Evolutionary conservation across 2,329 filamentous ascomycete genomes (phyloP).

Genomic region (Aphanoascus verrucosus): DNA sequence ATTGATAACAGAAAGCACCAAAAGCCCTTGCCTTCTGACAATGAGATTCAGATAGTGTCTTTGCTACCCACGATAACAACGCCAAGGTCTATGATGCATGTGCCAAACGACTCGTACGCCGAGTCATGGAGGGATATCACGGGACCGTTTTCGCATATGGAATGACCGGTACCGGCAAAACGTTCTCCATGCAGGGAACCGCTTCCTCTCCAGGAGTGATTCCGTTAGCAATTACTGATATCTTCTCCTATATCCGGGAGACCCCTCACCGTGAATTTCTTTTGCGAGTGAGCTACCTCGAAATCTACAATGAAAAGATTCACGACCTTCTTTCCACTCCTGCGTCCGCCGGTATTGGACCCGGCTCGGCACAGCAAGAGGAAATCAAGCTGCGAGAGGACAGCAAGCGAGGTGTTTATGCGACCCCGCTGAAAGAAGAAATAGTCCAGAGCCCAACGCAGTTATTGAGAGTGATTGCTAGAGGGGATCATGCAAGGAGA

Average conservation of each 20-base stretch:
- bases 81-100: conserved; percentile 86
- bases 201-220: conserved; percentile 93
- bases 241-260: conserved; percentile 97
- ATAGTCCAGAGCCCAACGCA: conserved; percentile 98
- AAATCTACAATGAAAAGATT: conserved; percentile 98
- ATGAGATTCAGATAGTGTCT: conserved; percentile 70
- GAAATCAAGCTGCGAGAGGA: conserved; percentile 97
- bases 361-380: conserved; percentile 48
- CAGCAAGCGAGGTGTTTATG: conserved; percentile 91
- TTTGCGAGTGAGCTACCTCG: conserved; percentile 89
- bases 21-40: background rate
- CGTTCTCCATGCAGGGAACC: conserved; percentile 98
- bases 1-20: background rate
- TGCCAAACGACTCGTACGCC: conserved; percentile 83
- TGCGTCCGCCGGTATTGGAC: conserved; percentile 45
- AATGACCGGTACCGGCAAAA: conserved; percentile 98
- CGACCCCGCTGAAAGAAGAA: conserved; percentile 90
- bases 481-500: conserved; percentile 79
- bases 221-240: conserved; percentile 92
- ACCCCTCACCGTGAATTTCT: conserved; percentile 90
- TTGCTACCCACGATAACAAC: conserved; percentile 87
- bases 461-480: conserved; percentile 82
- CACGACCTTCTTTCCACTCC: conserved; percentile 81
- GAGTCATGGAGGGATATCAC: conserved; percentile 98
- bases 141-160: conserved; percentile 97